Evolutionary conservation across 1,139 yeast genomes (phyloP).

Genomic region (Geotrichum histeridarum): DNA sequence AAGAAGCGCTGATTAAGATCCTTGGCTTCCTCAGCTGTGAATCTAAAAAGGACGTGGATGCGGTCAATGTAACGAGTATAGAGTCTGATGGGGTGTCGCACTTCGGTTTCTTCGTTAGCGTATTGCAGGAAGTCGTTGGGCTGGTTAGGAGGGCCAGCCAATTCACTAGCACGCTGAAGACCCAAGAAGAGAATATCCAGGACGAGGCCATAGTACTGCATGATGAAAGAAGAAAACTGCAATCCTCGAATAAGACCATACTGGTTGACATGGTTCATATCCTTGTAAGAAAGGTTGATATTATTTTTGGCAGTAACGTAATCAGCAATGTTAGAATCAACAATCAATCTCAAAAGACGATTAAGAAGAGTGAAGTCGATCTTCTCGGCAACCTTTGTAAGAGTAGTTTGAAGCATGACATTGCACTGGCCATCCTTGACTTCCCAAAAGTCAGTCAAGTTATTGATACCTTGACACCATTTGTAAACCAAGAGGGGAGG

Average conservation of each 20-base stretch:
- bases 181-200: constrained; percentile 81
- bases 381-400: constrained; percentile 72
- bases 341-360: constrained; percentile 68
- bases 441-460: constrained; percentile 73
- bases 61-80: constrained; percentile 82
- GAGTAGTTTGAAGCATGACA: constrained; percentile 75
- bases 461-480: constrained; percentile 94
- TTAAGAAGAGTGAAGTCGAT: constrained; percentile 84
- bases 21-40: constrained; percentile 65
- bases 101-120: constrained; percentile 53
- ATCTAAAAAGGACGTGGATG: constrained; percentile 72
- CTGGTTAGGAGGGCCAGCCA: constrained; percentile 65
- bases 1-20: constrained; percentile 72
- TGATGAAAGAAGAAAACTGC: constrained; percentile 84
- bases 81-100: constrained; percentile 65
- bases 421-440: constrained; percentile 66
- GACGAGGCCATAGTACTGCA: constrained; percentile 83
- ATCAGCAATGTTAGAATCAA: constrained; percentile 91
- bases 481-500: constrained; percentile 89
- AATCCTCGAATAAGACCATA: constrained; percentile 84
- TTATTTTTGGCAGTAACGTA: constrained; percentile 91
- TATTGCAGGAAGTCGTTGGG: constrained; percentile 81
- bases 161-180: constrained; percentile 74
- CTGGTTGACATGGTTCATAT: constrained; percentile 90
- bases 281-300: constrained; percentile 75